Evolutionary conservation across 2,329 filamentous ascomycete species (phyloP), one percentile per base, ranked within the genome.

Genomic region (Parastagonospora nodorum): DNA sequence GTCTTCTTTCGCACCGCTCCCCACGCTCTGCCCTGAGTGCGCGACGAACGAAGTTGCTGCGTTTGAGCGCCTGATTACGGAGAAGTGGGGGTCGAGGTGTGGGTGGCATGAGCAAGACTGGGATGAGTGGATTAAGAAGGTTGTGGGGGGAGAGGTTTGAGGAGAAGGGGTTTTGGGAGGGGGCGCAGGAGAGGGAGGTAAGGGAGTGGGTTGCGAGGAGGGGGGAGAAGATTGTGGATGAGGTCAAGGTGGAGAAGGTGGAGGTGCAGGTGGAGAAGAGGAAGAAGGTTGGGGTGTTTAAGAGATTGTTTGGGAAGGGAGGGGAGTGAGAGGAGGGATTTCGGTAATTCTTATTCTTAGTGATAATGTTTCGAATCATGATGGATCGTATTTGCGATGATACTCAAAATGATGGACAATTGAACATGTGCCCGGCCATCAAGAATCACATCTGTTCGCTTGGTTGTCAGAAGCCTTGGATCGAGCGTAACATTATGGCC

Each of bases 161-260:
- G 42, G 67, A 69, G 38, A 10, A 36, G 11, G 63, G 57, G 24
- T 72, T 64, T 36, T 71, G 67, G 68, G 58, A 63, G 36, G 52
- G 53, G 38, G 65, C 67, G 39, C 69, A 72, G 47, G 64, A 69
- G 48, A 57, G 55, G 32, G 56, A 61, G 14, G 63, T 69, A 1
- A 53, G 48, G 36, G 65, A 66, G 45, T 52, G 50, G 27, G 49
- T 58, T 8, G 46, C 50, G 16, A 50, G 42, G 35, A 47, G 24
- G 29, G 38, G 16, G 32, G 50, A 46, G 10, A 40, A 42, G 9
- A 45, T 36, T 15, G 37, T 37, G n/a, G 42, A 42, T 28, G 47
- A 45, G 31, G 32, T 38, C 35, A 40, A 54, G 33, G 40, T 12
- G 12, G 40, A 24, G 19, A 5, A 24, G 19, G 19, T 24, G 19